Evolutionary conservation across 768 basidiomycete genomes (phyloP).

Genomic region (Podaxis mareebaensis): DNA sequence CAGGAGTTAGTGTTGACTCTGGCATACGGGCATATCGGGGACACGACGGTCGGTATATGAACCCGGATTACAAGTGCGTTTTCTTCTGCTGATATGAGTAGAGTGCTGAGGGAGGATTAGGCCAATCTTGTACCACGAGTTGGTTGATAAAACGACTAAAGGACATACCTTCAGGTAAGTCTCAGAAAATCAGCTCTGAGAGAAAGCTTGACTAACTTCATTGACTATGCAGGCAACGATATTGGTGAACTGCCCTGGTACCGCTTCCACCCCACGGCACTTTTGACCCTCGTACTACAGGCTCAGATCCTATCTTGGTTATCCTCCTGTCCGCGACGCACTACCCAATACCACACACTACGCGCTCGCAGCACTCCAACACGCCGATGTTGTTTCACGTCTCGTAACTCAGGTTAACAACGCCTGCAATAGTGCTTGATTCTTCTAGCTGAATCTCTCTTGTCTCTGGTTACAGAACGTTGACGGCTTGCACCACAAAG

Average conservation of each 20-base stretch:
- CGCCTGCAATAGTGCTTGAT: neutral
- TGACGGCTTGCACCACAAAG: constrained; percentile 92
- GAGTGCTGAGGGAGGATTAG: constrained; percentile 29
- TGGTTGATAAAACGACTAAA: constrained; percentile 68
- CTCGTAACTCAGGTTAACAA: constrained; percentile 74
- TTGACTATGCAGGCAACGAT: constrained; percentile 63
- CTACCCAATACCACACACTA: constrained; percentile 89
- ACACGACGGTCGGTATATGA: constrained; percentile 81
- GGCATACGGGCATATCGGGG: constrained; percentile 96
- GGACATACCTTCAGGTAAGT: constrained; percentile 72
- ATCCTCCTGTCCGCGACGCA: constrained; percentile 80
- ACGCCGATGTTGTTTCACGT: constrained; percentile 56
- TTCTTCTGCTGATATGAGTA: constrained; percentile 3
- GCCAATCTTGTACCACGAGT: constrained; percentile 81
- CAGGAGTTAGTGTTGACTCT: constrained; percentile 93
- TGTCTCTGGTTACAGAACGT: constrained; percentile 55
- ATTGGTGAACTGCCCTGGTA: constrained; percentile 51
- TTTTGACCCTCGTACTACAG: constrained; percentile 22
- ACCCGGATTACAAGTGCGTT: constrained; percentile 83
- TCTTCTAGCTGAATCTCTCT: neutral
- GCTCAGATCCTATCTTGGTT: constrained; percentile 83
- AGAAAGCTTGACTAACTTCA: constrained; percentile 5
- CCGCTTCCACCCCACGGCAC: neutral
- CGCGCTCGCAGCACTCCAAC: constrained; percentile 80
- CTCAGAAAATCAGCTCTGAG: neutral